Conservation (phyloP, 2,329 filamentous ascomycete genomes). For the Claviceps sorghi region DNA sequence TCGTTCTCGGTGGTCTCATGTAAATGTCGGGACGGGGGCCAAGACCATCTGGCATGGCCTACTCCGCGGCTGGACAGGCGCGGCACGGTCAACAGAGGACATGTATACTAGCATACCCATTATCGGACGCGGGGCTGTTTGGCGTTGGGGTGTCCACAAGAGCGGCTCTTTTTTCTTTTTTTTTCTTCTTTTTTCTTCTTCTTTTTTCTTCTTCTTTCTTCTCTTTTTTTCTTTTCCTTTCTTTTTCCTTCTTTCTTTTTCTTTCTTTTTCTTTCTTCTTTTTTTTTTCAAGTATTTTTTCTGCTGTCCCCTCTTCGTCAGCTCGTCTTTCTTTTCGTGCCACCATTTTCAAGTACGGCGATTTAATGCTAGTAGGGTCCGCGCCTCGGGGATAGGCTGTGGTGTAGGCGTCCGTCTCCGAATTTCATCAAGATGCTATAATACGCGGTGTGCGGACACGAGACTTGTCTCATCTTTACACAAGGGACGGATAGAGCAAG, state of each 20-base stretch:
- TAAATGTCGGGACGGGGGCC: too few species aligned
- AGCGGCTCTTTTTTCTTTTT: neutral
- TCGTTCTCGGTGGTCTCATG: conserved; percentile 79
- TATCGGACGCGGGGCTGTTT: neutral
- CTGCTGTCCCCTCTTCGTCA: neutral
- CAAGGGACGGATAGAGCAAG: too few species aligned
- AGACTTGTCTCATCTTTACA: neutral
- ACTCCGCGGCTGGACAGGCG: neutral
- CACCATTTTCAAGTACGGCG: too few species aligned
- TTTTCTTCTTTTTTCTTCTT: neutral
- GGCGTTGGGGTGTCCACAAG: neutral
- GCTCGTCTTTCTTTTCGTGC: neutral
- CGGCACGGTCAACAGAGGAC: neutral
- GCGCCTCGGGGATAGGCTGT: too few species aligned
- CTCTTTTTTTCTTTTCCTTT: neutral
- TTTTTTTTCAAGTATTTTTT: neutral
- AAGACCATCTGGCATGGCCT: too few species aligned
- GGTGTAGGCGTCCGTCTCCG: too few species aligned
- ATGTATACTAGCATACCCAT: neutral
- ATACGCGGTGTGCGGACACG: neutral
- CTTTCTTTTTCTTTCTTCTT: neutral
- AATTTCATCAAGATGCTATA: too few species aligned
- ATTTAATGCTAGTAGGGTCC: too few species aligned
- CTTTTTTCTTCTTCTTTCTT: neutral
- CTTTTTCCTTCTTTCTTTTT: neutral